Conservation (phyloP, 2,329 filamentous ascomycete species). For the Cercospora canescens region DNA sequence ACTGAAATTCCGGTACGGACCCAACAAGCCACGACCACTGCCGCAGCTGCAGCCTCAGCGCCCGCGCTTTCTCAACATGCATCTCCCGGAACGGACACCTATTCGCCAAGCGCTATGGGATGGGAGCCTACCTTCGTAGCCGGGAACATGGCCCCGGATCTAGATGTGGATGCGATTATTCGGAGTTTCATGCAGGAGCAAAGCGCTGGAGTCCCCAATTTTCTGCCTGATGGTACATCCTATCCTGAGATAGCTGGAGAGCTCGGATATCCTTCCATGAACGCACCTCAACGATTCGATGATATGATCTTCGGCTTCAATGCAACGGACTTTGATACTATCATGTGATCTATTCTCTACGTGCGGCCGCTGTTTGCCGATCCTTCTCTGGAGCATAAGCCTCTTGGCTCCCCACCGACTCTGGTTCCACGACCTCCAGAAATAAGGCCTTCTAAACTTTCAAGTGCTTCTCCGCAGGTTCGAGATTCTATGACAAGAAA, state of each 20-base stretch:
- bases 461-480: not conserved
- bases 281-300: slow-evolving; percentile 23
- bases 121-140: slow-evolving; percentile 22
- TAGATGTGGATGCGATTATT: slow-evolving; percentile 47
- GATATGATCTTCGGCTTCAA: slow-evolving; percentile 40
- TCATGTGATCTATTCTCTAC: slow-evolving; percentile 3
- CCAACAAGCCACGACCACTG: not conserved
- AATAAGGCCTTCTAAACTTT: not conserved
- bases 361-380: not conserved
- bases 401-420: not conserved
- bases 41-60: not conserved
- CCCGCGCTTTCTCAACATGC: not conserved
- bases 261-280: not conserved
- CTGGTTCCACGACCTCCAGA: not conserved
- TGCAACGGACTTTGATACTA: slow-evolving; percentile 28
- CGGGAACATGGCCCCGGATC: slow-evolving; percentile 33
- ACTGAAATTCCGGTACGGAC: not conserved
- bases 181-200: slow-evolving; percentile 39
- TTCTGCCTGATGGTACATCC: not conserved
- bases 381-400: not conserved
- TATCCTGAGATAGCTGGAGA: slow-evolving; percentile 11
- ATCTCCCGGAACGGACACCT: not conserved
- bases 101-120: not conserved
- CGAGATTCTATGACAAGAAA: slow-evolving; percentile 17
- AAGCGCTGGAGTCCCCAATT: not conserved